phyloP scores from a whole-genome alignment of 345 rosid genomes.

The Bruguiera sexangula region DNA sequence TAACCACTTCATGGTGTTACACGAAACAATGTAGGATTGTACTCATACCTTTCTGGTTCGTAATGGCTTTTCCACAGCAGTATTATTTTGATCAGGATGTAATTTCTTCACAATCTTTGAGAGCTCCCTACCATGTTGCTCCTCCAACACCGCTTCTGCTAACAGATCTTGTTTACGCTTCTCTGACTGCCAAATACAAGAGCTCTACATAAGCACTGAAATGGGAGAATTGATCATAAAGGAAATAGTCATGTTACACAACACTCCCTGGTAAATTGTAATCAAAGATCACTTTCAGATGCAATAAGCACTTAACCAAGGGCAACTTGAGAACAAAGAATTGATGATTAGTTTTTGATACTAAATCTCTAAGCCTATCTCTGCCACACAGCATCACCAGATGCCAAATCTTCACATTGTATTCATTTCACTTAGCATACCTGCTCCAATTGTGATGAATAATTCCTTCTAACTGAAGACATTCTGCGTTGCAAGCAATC shows the following conservation, averaged over 20 bases:
- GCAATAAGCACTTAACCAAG: too few species aligned
- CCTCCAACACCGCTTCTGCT: slow-evolving; percentile 65
- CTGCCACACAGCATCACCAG: background rate
- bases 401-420: background rate
- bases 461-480: slow-evolving; percentile 46
- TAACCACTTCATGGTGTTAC: slow-evolving; percentile 5
- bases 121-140: slow-evolving; percentile 59
- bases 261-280: too few species aligned
- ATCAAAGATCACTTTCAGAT: too few species aligned
- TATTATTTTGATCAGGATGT: slow-evolving; percentile 46
- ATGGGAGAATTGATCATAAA: too few species aligned
- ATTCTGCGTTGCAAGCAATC: slow-evolving; percentile 35
- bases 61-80: slow-evolving; percentile 38
- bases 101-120: slow-evolving; percentile 58
- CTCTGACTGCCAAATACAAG: slow-evolving; percentile 51
- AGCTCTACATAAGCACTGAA: too few species aligned
- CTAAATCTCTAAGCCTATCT: background rate
- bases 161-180: slow-evolving; percentile 67
- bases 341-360: too few species aligned
- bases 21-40: background rate
- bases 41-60: slow-evolving; percentile 51
- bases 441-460: slow-evolving; percentile 58
- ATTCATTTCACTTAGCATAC: slow-evolving; percentile 25
- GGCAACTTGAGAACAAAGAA: too few species aligned
- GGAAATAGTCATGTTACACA: too few species aligned